Evolutionary conservation across 2,329 filamentous ascomycete genomes (phyloP).

Genomic region (Byssothecium circinans): DNA sequence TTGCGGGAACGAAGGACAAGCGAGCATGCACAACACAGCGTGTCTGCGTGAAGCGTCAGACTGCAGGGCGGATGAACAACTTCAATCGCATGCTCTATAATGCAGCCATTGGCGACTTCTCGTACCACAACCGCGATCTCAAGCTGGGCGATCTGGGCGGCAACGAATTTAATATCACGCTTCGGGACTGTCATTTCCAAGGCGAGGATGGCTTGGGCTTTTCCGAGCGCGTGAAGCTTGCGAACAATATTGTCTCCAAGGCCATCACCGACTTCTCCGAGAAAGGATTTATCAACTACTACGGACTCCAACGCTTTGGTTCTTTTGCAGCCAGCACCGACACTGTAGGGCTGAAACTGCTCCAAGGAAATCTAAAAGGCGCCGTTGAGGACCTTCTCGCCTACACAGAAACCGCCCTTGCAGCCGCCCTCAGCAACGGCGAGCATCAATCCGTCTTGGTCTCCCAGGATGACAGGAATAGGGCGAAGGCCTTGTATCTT

Average conservation of each 20-base stretch:
- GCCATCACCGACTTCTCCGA: slow-evolving; percentile 68
- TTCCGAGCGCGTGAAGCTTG: slow-evolving; percentile 50
- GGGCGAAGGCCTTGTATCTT: slow-evolving; percentile 75
- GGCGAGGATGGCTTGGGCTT: slow-evolving; percentile 40
- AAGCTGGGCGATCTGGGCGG: slow-evolving; percentile 82
- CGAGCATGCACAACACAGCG: slow-evolving; percentile 84
- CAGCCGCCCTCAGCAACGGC: slow-evolving; percentile 51
- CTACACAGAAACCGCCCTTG: slow-evolving; percentile 67
- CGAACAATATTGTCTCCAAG: slow-evolving; percentile 54
- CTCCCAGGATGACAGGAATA: slow-evolving; percentile 73
- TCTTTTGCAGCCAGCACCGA: slow-evolving; percentile 86
- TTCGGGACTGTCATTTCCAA: slow-evolving; percentile 78
- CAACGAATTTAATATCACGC: slow-evolving; percentile 90
- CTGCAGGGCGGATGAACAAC: slow-evolving; percentile 64
- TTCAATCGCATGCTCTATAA: slow-evolving; percentile 64
- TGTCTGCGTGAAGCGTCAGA: slow-evolving; percentile 66
- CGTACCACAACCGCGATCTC: slow-evolving; percentile 70
- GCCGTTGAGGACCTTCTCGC: slow-evolving; percentile 77
- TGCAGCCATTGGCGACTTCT: slow-evolving; percentile 75
- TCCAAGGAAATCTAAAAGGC: slow-evolving; percentile 77
- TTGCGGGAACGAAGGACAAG: slow-evolving; percentile 90
- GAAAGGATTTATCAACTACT: slow-evolving; percentile 95
- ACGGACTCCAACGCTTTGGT: slow-evolving; percentile 94
- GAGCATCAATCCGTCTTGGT: slow-evolving; percentile 51
- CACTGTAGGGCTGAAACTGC: slow-evolving; percentile 78